Conservation (phyloP, 139 green algal species). For the Parachlorella kessleri region DNA sequence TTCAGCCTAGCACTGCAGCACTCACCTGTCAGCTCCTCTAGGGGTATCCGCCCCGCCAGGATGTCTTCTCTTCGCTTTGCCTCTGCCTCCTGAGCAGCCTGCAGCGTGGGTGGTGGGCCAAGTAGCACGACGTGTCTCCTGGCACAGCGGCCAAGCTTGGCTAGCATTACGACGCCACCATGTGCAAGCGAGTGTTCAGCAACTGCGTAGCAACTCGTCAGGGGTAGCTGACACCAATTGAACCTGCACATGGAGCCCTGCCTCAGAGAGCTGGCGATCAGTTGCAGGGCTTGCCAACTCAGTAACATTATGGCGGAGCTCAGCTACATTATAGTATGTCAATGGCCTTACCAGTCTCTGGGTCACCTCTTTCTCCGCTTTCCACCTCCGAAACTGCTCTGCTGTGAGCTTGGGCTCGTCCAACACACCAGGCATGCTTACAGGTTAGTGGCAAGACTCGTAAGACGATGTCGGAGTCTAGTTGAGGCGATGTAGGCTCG, state of each 20-base stretch:
- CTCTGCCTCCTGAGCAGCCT: neutral
- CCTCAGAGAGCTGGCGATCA: too few species aligned
- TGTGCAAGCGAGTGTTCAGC: neutral
- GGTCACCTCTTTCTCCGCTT: neutral
- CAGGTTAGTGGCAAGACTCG: neutral
- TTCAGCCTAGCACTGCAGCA: neutral
- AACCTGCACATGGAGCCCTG: too few species aligned
- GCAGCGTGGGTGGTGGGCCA: too few species aligned
- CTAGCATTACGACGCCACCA: neutral
- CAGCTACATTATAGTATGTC: neutral
- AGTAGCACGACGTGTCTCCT: too few species aligned
- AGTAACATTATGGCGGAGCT: neutral
- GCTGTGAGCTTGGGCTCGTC: neutral
- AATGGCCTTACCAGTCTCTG: neutral
- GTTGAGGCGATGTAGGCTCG: neutral
- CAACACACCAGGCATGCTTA: neutral
- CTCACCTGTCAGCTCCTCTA: neutral
- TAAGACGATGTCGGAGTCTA: neutral
- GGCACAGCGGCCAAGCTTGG: neutral
- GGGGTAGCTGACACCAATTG: too few species aligned
- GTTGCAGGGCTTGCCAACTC: neutral
- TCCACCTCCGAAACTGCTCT: neutral
- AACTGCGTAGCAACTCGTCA: neutral
- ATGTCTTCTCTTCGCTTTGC: neutral
- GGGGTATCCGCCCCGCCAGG: neutral